Conservation (phyloP, 1,284 basidiomycete genomes). For the Leccinum subrobustum region DNA sequence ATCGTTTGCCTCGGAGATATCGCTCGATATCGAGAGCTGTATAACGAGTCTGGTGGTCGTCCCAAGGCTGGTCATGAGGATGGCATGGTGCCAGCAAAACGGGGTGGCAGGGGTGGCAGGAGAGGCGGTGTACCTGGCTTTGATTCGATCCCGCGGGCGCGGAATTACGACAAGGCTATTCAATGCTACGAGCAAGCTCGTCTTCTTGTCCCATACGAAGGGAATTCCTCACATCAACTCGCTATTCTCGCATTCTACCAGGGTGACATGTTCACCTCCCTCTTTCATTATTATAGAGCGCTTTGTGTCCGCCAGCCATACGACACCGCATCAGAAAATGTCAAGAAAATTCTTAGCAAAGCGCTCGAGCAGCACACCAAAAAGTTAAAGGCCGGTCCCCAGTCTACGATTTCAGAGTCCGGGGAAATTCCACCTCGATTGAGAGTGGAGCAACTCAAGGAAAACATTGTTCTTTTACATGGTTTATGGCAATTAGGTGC, state of each 20-base stretch:
- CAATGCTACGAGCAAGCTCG: conserved; percentile 85
- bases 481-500: conserved; percentile 63
- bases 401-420: conserved; percentile 30
- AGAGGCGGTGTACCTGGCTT: conserved; percentile 42
- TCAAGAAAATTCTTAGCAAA: conserved; percentile 71
- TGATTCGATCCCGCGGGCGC: conserved; percentile 46
- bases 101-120: conserved; percentile 41
- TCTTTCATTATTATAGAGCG: conserved; percentile 90
- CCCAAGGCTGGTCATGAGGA: conserved; percentile 67
- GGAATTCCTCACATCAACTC: conserved; percentile 93
- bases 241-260: conserved; percentile 89
- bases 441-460: conserved; percentile 64
- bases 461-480: conserved; percentile 71
- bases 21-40: conserved; percentile 89
- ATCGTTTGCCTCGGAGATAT: conserved; percentile 93
- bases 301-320: conserved; percentile 86
- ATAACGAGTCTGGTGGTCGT: conserved; percentile 69
- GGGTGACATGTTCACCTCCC: conserved; percentile 76
- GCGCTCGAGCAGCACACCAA: conserved; percentile 53
- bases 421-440: conserved; percentile 40
- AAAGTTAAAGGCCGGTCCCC: conserved; percentile 41
- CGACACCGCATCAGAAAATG: conserved; percentile 84
- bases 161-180: conserved; percentile 75
- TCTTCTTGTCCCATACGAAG: conserved; percentile 74
- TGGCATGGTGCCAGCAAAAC: conserved; percentile 37